Evolutionary conservation across 1,284 basidiomycete species (phyloP).

Genomic region (Xerocomus minutiporus): DNA sequence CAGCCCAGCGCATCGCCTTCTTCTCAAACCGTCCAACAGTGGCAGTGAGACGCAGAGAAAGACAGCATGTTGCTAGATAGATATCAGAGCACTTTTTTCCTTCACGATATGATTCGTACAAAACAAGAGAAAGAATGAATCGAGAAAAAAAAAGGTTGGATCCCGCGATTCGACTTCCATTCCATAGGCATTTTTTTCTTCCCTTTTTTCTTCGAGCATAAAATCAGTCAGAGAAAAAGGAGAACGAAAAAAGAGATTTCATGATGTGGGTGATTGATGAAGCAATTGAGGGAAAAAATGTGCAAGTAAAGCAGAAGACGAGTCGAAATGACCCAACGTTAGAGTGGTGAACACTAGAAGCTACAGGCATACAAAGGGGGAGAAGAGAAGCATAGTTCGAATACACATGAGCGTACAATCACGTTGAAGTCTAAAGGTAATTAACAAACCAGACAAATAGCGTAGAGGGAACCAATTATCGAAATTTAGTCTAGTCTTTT

Average conservation of each 20-base stretch:
- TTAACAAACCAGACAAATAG: constrained; percentile 13
- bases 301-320: constrained; percentile 8
- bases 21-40: background rate
- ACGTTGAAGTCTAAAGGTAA: constrained; percentile 15
- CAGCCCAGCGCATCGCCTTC: background rate
- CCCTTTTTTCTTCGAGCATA: constrained; percentile 11
- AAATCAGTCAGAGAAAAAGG: constrained; percentile 2
- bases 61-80: background rate
- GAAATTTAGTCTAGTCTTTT: constrained; percentile 24
- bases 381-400: constrained; percentile 20
- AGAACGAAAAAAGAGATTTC: background rate
- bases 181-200: constrained; percentile 13
- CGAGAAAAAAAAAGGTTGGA: background rate
- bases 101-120: constrained; percentile 10
- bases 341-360: constrained; percentile 18
- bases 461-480: constrained; percentile 6
- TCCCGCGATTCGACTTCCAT: constrained; percentile 17
- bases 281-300: background rate
- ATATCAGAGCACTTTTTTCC: constrained; percentile 1
- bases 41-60: background rate
- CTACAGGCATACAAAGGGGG: constrained; percentile 28
- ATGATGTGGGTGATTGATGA: background rate
- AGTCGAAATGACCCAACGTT: constrained; percentile 3
- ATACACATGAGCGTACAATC: constrained; percentile 26
- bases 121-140: background rate